These are phyloP conservation scores for Scytalidium sp. DNA, from an alignment of 2,329 filamentous ascomycete genomes.

Conservation along the genomic window DNA sequence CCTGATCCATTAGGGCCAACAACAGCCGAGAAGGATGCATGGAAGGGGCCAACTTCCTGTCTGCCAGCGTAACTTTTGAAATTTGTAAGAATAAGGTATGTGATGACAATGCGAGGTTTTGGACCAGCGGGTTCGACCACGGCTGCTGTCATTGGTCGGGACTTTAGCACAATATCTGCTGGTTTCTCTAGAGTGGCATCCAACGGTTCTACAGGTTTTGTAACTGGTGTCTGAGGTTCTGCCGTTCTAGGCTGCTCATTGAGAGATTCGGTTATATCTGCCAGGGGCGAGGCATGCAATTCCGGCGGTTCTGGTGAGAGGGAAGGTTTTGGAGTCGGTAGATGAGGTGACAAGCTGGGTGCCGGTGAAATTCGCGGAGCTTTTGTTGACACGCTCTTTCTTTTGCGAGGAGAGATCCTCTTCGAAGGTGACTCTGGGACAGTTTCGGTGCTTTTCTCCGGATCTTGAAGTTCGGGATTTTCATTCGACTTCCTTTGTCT, in stretches of 20 bases:
- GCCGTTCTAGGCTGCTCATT: constrained; percentile 57
- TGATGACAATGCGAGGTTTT: constrained; percentile 87
- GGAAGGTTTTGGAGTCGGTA: constrained; percentile 52
- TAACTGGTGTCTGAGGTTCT: constrained; percentile 45
- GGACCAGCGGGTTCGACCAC: constrained; percentile 73
- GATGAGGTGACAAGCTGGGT: constrained; percentile 28
- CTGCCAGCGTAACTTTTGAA: constrained; percentile 98
- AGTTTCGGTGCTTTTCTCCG: constrained; percentile 46
- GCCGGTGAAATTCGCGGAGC: constrained; percentile 25
- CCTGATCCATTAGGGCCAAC: constrained; percentile 97
- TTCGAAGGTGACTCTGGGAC: constrained; percentile 53
- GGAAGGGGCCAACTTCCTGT: constrained; percentile 95
- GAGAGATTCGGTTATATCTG: constrained; percentile 69
- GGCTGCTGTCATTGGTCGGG: constrained; percentile 65
- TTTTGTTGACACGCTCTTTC: constrained; percentile 53
- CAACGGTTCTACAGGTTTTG: constrained; percentile 73
- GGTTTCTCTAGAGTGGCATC: constrained; percentile 80
- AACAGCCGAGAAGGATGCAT: constrained; percentile 94
- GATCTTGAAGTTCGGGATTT: constrained; percentile 57
- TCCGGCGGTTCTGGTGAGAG: constrained; percentile 54
- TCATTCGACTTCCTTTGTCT: constrained; percentile 36
- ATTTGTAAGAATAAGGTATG: constrained; percentile 86
- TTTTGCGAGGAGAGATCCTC: constrained; percentile 60
- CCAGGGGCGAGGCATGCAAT: constrained; percentile 56
- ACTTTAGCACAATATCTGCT: constrained; percentile 91